Conservation (phyloP, 192 early-diverging fungal species). For the Rhizophlyctis rosea region DNA sequence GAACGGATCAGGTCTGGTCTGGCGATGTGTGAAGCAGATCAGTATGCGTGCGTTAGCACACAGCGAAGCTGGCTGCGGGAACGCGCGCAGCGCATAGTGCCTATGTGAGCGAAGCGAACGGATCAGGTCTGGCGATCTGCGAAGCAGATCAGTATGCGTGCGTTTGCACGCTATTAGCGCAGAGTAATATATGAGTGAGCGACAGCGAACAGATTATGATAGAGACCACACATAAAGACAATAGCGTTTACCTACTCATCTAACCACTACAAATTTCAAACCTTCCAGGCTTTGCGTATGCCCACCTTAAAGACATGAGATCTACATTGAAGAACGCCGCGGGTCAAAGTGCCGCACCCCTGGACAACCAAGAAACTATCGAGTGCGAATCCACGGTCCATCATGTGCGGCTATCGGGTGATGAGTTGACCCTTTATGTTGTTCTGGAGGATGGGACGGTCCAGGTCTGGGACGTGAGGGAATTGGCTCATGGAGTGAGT, state of each 20-base stretch:
- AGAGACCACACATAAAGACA: no score
- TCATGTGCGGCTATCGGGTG: constrained; percentile 8
- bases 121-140: no score
- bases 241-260: no score
- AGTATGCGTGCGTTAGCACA: background rate
- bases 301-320: constrained; percentile 8
- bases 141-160: no score
- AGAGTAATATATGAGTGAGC: no score
- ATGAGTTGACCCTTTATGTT: constrained; percentile 6
- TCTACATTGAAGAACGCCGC: background rate
- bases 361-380: background rate
- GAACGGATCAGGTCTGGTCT: no score
- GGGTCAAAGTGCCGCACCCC: background rate
- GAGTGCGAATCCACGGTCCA: background rate
- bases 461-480: background rate
- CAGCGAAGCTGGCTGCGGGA: background rate
- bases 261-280: background rate
- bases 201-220: no score
- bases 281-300: constrained; percentile 17
- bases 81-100: no score
- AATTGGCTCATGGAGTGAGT: background rate
- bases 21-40: no score
- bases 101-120: no score
- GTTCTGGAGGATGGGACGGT: background rate
- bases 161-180: no score